A percentile compares a stretch with the other conserved stretches of the same genome.
phyloP scores from a whole-genome alignment of 2,329 filamentous ascomycete genomes.

The Clarireedia homoeocarpa region DNA sequence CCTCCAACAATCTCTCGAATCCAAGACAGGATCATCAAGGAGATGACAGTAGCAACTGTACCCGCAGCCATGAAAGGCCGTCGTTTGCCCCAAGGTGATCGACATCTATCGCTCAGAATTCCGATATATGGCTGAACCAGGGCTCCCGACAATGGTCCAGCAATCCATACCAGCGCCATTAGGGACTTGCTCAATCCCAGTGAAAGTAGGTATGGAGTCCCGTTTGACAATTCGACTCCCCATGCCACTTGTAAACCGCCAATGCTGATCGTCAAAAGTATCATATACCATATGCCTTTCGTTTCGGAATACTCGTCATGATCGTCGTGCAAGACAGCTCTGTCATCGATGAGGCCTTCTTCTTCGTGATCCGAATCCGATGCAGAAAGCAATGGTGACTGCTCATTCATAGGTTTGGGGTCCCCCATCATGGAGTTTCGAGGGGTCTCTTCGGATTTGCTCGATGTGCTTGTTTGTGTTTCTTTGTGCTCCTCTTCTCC shows the following conservation, averaged over 20 bases:
- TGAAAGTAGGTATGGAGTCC: slow-evolving; percentile 75
- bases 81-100: slow-evolving; percentile 66
- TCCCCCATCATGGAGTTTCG: neutral
- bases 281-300: slow-evolving; percentile 79
- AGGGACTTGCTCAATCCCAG: slow-evolving; percentile 76
- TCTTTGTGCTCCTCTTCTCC: slow-evolving; percentile 7
- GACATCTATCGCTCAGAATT: slow-evolving; percentile 72
- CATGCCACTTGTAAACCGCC: slow-evolving; percentile 89
- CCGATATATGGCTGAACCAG: slow-evolving; percentile 78
- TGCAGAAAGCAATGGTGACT: slow-evolving; percentile 43
- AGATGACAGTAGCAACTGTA: slow-evolving; percentile 55
- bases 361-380: slow-evolving; percentile 28
- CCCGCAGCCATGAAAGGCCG: slow-evolving; percentile 76
- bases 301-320: slow-evolving; percentile 50
- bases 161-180: slow-evolving; percentile 79
- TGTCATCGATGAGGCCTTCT: slow-evolving; percentile 30
- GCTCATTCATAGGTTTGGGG: slow-evolving; percentile 34
- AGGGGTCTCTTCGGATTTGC: neutral
- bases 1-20: slow-evolving; percentile 63
- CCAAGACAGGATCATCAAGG: slow-evolving; percentile 66
- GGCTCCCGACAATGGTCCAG: slow-evolving; percentile 69
- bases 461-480: neutral
- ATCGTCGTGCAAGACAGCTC: slow-evolving; percentile 33
- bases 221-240: slow-evolving; percentile 91
- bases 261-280: slow-evolving; percentile 78